Conservation (phyloP, 306 rosid genomes). For the Prunus campanulata region DNA sequence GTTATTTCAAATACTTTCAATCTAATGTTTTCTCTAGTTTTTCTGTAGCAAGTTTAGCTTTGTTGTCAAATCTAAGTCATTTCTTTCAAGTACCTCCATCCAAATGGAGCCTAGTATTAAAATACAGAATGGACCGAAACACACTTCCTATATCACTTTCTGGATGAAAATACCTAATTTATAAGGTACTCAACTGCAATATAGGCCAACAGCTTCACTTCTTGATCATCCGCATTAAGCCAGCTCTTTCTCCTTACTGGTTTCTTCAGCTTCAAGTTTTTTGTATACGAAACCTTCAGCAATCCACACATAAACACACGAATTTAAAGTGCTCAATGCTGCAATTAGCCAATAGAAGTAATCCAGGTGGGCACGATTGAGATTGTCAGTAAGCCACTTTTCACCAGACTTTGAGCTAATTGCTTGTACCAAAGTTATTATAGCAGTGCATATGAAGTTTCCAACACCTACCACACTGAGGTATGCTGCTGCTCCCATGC, state of each 20-base stretch:
- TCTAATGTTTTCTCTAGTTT: too few species aligned
- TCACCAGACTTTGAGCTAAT: conserved; percentile 29
- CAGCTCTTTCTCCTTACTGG: conserved; percentile 2
- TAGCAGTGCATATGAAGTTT: conserved; percentile 41
- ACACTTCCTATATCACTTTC: too few species aligned
- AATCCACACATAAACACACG: conserved; percentile 43
- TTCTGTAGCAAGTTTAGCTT: too few species aligned
- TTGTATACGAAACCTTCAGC: conserved; percentile 57
- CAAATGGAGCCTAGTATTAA: too few species aligned
- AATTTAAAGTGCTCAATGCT: conserved; percentile 45
- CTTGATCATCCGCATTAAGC: background rate
- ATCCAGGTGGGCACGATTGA: conserved; percentile 64
- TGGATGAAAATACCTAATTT: too few species aligned
- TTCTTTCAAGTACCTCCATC: too few species aligned
- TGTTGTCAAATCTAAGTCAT: too few species aligned
- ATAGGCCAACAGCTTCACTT: background rate
- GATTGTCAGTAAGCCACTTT: conserved; percentile 56
- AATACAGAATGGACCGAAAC: too few species aligned
- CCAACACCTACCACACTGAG: conserved; percentile 58
- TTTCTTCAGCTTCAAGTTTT: conserved; percentile 29
- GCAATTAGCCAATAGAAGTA: conserved; percentile 65
- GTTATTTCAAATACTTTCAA: too few species aligned
- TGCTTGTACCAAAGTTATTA: conserved; percentile 39
- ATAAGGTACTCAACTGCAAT: background rate
- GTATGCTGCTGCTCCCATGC: conserved; percentile 79